Percentiles rank a stretch among this genome's conserved stretches.
These are phyloP conservation scores for Aspergillus neoniger DNA, from an alignment of 2,329 filamentous ascomycete species.

Conservation along the genomic window DNA sequence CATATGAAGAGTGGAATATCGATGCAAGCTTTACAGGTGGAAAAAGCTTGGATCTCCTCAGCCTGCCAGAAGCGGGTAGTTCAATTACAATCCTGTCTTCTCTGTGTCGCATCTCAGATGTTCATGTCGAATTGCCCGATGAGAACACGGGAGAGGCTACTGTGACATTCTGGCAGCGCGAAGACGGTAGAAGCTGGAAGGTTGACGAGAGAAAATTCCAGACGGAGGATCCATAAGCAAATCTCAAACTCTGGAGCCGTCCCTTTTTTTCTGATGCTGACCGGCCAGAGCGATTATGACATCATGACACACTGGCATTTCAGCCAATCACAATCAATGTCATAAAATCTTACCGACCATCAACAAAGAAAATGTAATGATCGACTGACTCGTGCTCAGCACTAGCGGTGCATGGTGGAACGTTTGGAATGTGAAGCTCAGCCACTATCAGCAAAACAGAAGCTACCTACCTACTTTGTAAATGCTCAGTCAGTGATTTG, in stretches of 20 bases:
- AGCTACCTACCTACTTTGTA: background rate
- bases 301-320: background rate
- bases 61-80: background rate
- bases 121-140: background rate
- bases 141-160: background rate
- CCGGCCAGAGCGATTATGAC: background rate
- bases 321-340: background rate
- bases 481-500: conserved; percentile 3
- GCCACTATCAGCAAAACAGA: background rate
- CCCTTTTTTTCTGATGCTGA: background rate
- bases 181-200: background rate
- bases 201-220: background rate
- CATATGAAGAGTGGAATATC: conserved; percentile 6
- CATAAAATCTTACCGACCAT: background rate
- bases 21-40: background rate
- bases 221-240: background rate
- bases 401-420: background rate
- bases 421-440: background rate
- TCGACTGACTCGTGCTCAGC: background rate
- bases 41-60: background rate
- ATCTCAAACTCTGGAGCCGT: background rate
- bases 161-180: background rate
- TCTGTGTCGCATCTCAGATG: background rate
- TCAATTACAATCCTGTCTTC: background rate
- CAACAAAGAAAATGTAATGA: background rate